Evolutionary conservation across 2,329 filamentous ascomycete genomes (phyloP), one percentile per base, ranked within the genome.

Genomic region (Phialocephala subalpina): DNA sequence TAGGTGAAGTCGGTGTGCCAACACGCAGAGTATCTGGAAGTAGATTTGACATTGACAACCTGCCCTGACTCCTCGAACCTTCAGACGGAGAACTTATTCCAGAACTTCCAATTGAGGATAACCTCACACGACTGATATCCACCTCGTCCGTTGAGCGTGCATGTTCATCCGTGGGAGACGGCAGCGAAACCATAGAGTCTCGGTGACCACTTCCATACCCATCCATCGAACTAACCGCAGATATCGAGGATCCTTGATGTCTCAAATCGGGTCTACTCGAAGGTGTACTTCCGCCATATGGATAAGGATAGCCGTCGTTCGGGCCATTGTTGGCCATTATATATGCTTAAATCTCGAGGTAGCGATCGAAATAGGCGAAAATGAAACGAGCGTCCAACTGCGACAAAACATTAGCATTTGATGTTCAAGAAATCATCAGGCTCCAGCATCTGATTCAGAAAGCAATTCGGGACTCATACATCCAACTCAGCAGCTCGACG

Each of bases 91-190:
- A 66, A 47, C 18, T 49, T 12, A 68, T 45, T 1, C 64, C 69
- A 45, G 63, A 65, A 16, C 60, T 58, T 29, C 62, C 66, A 22
- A 35, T 49, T 5, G 67, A 67, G 1, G 64, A 70, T 36, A 74
- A 58, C 47, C 60, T 65, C 49, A 73, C 70, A 64, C 72, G 70
- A 60, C 73, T 74, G 53, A 73, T 62, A 64, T 75, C 70, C 38
- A 69, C 64, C 29, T 69, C 69, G 36, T 74, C 72, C 27, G 63
- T 68, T 58, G 62, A 67, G 18, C 63, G 58, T 42, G 65, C 62
- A 14, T 61, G 53, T 53, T 62, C 64, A 22, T 47, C 55, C 3
- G 57, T 57, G 3, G 71, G 67, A 8, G 69, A 68, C 29, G 69
- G 65, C 18, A 69, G 47, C 12, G 73, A 74, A 12, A 70, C 69